Evolutionary conservation across 768 basidiomycete species (phyloP).

Genomic region (Serendipita vermifera): DNA sequence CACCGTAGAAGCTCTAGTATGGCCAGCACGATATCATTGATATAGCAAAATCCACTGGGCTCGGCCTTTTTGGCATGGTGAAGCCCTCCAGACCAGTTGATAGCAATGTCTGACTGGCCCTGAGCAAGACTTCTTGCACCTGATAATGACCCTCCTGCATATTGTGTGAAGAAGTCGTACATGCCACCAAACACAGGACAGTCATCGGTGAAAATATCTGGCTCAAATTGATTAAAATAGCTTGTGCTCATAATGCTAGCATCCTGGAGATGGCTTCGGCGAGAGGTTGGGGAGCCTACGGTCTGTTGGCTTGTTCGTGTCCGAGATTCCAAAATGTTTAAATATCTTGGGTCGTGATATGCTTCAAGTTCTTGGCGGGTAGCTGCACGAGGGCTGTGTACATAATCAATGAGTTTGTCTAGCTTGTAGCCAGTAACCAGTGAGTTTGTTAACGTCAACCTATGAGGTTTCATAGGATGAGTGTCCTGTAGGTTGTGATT

Average conservation of each 20-base stretch:
- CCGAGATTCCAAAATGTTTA: not conserved
- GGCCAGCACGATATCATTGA: conserved; percentile 92
- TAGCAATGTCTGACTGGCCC: conserved; percentile 86
- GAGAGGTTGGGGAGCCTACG: not conserved
- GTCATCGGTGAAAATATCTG: conserved; percentile 47
- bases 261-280: not conserved
- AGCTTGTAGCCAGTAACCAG: conserved; percentile 93
- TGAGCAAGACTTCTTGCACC: conserved; percentile 66
- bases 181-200: conserved; percentile 93
- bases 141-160: conserved; percentile 82
- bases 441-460: conserved; percentile 90
- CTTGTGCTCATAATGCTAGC: not conserved
- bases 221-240: not conserved
- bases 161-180: conserved; percentile 90
- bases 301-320: not conserved
- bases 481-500: conserved; percentile 49
- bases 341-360: conserved; percentile 58
- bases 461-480: conserved; percentile 97
- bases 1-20: conserved; percentile 86
- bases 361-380: conserved; percentile 78
- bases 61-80: conserved; percentile 98
- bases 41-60: conserved; percentile 96
- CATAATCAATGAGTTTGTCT: conserved; percentile 86
- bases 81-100: conserved; percentile 97
- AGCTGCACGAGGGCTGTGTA: conserved; percentile 79